Percentiles rank a stretch among this genome's conserved stretches.
Conservation (phyloP, 306 rosid genomes). For the Morella rubra region DNA sequence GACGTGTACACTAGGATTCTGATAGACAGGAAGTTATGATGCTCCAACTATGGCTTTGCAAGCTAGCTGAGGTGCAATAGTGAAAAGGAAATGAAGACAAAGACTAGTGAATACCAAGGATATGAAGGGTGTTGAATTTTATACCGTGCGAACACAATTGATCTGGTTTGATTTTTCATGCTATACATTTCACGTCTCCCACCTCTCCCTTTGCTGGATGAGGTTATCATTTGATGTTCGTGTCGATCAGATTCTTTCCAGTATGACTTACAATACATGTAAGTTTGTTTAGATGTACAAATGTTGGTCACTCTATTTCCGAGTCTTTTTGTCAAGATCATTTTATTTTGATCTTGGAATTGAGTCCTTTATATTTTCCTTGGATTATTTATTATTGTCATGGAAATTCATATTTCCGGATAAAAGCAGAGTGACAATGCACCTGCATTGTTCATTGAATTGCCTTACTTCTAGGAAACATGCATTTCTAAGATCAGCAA, state of each 20-base stretch:
- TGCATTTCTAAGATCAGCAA: background rate
- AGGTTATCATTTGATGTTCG: background rate
- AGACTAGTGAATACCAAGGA: slow-evolving; percentile 4
- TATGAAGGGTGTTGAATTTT: slow-evolving; percentile 2
- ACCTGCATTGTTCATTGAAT: background rate
- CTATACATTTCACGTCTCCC: slow-evolving; percentile 16
- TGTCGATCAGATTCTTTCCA: slow-evolving; percentile 32
- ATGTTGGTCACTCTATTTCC: slow-evolving; percentile 22
- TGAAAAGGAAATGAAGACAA: slow-evolving; percentile 5
- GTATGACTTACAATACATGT: slow-evolving; percentile 9
- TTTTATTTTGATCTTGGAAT: background rate
- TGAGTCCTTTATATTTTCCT: background rate
- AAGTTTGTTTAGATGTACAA: slow-evolving; percentile 20
- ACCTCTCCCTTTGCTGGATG: slow-evolving; percentile 6
- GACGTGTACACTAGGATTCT: background rate
- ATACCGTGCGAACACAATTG: slow-evolving; percentile 15
- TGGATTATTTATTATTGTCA: background rate
- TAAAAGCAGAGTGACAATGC: background rate
- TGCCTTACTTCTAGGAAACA: background rate
- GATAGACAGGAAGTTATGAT: background rate
- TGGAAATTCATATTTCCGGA: background rate
- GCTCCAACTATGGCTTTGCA: slow-evolving; percentile 7
- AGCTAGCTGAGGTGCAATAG: slow-evolving; percentile 8
- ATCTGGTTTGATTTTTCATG: slow-evolving; percentile 23
- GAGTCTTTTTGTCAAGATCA: background rate